These are phyloP conservation scores for Colletotrichum sp. DNA, from an alignment of 2,329 filamentous ascomycete genomes.

Conservation along the genomic window DNA sequence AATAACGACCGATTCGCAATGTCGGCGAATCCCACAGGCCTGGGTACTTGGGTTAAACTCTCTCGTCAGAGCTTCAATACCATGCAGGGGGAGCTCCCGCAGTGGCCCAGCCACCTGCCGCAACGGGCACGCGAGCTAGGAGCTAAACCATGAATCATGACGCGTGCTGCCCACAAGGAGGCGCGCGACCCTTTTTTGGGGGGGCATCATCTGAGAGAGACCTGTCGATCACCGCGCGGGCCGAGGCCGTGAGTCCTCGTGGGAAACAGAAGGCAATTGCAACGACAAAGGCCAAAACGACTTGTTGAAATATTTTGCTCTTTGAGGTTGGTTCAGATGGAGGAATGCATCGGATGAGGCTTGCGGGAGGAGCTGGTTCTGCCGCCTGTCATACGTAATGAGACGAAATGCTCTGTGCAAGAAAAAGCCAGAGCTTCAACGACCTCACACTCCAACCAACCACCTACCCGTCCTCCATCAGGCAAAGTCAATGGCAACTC, in stretches of 20 bases:
- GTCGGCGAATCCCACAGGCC: background rate
- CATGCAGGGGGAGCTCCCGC: background rate
- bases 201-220: background rate
- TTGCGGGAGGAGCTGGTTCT: background rate
- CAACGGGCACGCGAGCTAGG: background rate
- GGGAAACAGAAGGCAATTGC: background rate
- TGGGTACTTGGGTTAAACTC: background rate
- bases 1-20: background rate
- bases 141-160: background rate
- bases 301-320: background rate
- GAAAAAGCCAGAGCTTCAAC: background rate
- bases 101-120: background rate
- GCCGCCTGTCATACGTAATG: background rate
- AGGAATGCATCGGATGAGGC: background rate
- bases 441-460: background rate
- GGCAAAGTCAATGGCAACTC: background rate
- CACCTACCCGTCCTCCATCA: background rate
- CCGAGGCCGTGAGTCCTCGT: background rate
- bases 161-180: background rate
- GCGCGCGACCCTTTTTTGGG: background rate
- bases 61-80: background rate
- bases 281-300: background rate
- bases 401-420: background rate
- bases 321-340: background rate
- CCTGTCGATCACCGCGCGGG: background rate